Evolutionary conservation across 495 filamentous ascomycete genomes (phyloP).

Genomic region (Saxophila tyrrhenica): DNA sequence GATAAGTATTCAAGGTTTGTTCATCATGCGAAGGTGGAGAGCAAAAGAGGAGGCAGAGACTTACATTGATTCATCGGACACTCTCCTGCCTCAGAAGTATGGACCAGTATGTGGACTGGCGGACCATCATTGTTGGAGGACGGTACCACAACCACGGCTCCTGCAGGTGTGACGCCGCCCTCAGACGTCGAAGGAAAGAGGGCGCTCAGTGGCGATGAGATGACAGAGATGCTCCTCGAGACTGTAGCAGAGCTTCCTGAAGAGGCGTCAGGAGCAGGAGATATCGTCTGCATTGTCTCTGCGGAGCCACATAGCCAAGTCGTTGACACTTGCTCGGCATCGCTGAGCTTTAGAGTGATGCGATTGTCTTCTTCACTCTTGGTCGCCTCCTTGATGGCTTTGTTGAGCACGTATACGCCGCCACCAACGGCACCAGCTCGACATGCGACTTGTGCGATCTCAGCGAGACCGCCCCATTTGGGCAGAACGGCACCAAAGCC

Average conservation of each 20-base stretch:
- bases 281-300: not conserved
- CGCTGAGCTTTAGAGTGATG: conserved; percentile 43
- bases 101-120: conserved; percentile 63
- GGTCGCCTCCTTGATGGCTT: conserved; percentile 35
- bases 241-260: conserved; percentile 8
- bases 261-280: not conserved
- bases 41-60: conserved; percentile 32
- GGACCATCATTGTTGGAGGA: conserved; percentile 29
- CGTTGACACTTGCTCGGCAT: conserved; percentile 48
- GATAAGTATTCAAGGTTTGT: conserved; percentile 80
- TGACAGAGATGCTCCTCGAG: conserved; percentile 43
- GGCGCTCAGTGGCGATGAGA: conserved; percentile 51
- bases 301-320: conserved; percentile 41
- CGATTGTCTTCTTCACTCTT: not conserved
- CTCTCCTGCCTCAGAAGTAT: conserved; percentile 80
- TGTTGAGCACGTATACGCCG: conserved; percentile 74
- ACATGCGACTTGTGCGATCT: conserved; percentile 85
- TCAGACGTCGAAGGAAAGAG: conserved; percentile 65
- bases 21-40: conserved; percentile 59
- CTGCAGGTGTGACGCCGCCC: conserved; percentile 61
- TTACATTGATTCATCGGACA: conserved; percentile 82
- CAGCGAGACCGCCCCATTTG: conserved; percentile 88
- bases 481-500: conserved; percentile 77
- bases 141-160: conserved; percentile 63
- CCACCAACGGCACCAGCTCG: conserved; percentile 88